Evolutionary conservation across 768 basidiomycete species (phyloP), one percentile per base, ranked within the genome.

Genomic region (Nidularia pulvinata): DNA sequence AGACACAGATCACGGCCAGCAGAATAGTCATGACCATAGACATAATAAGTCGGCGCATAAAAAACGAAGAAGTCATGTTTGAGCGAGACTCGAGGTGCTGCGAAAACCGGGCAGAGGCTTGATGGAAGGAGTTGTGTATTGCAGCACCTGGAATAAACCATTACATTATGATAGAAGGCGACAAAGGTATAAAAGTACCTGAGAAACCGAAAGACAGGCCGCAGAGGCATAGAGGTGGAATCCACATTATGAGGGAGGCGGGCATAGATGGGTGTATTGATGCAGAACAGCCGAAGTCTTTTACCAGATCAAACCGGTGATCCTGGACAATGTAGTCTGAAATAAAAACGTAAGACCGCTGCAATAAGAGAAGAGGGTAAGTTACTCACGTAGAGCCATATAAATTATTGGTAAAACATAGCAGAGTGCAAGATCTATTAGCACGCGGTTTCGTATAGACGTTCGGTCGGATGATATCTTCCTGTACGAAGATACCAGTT

Each of bases 281-380:
- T 9, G 78, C 76, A 14, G 65, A 64, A 59, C 86, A 88, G 0
- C 87, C 87, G 45, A 80, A 67, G 52, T 83, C 77, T 64, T 81
- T 72, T 16, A 76, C 67, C 53, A 89, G 76, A 61, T 84, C 77
- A 71, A 83, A 89, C 51, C 87, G 78, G 64, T 82, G 80, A 52
- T 82, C 81, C 61, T 87, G 84, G 30, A 78, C 75, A 48, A 86
- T 61, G 51, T 74, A 69, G 60, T 85, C 87, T 89, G 53, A 7
- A 19, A 19, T 16, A 50, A 48, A 50, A 46, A 33, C 22, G 36
- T 58, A 36, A 11, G 51, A 6, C 50, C 16, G 45, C 13, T 10
- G 37, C 42, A 39, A n/a, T 14, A 1, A 19, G 35, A 43, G 22
- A 39, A 9, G 11, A 45, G 48, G 48, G 7, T 9, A 5, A 6